phyloP scores from a whole-genome alignment of 2,329 filamentous ascomycete genomes.

The Leptographium galeiforme region DNA sequence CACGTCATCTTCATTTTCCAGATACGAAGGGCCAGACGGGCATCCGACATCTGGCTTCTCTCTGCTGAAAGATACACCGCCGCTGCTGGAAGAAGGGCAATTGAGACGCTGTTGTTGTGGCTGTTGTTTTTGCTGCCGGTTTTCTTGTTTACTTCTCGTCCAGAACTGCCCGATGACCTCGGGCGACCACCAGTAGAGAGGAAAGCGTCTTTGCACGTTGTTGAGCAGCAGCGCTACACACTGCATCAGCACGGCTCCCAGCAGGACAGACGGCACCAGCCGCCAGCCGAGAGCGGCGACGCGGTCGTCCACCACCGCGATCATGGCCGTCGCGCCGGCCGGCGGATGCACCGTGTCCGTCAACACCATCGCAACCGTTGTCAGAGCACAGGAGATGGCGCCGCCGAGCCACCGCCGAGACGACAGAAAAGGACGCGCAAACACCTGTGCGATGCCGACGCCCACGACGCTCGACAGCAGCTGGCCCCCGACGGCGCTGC shows the following conservation, averaged over 20 bases:
- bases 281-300: conserved; percentile 52
- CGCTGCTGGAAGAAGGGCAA: too few species aligned
- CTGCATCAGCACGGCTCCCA: conserved; percentile 50
- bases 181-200: conserved; percentile 58
- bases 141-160: not conserved
- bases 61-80: not conserved
- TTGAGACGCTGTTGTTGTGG: too few species aligned
- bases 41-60: not conserved
- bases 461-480: conserved; percentile 47
- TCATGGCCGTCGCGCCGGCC: conserved; percentile 58
- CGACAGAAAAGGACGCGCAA: conserved; percentile 30
- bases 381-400: conserved; percentile 48
- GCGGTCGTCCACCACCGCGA: conserved; percentile 47
- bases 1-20: not conserved
- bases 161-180: conserved; percentile 17
- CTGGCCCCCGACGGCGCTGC: conserved; percentile 57
- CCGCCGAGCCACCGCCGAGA: conserved; percentile 46
- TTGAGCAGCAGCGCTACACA: conserved; percentile 50
- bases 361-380: conserved; percentile 51
- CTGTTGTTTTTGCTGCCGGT: not conserved
- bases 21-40: not conserved
- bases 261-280: conserved; percentile 46
- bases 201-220: conserved; percentile 54
- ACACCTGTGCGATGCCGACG: conserved; percentile 50
- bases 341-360: conserved; percentile 64